phyloP scores from a whole-genome alignment of 176 grass and related monocot species.

The Aegilops speltoides region DNA sequence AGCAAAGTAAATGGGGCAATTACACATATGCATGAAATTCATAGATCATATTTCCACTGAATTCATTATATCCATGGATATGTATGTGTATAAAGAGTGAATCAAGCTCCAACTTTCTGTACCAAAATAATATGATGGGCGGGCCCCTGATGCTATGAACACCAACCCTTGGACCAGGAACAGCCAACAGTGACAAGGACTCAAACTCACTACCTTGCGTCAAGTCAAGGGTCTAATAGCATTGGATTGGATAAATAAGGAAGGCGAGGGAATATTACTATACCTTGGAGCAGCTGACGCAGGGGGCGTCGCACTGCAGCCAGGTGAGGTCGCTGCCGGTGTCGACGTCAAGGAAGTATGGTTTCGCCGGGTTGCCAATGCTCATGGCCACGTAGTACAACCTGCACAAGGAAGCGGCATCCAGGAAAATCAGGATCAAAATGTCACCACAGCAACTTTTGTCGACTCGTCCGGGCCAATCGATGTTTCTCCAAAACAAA shows the following conservation, averaged over 20 bases:
- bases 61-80: background rate
- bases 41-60: background rate
- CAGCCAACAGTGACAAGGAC: background rate
- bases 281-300: constrained; percentile 83
- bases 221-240: background rate
- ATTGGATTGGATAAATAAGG: background rate
- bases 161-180: background rate
- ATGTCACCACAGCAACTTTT: background rate
- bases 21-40: background rate
- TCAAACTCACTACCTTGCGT: background rate
- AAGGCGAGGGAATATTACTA: background rate
- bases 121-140: background rate
- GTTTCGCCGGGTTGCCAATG: constrained; percentile 81
- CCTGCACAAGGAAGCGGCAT: constrained; percentile 31
- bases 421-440: background rate
- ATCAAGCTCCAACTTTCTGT: background rate
- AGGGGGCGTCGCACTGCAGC: constrained; percentile 97
- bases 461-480: background rate
- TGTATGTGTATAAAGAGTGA: background rate
- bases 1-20: background rate
- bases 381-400: constrained; percentile 80
- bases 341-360: constrained; percentile 93
- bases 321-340: constrained; percentile 98
- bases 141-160: background rate
- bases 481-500: background rate